Conservation (phyloP, 257 asterid genomes). For the Henckelia pumila region DNA sequence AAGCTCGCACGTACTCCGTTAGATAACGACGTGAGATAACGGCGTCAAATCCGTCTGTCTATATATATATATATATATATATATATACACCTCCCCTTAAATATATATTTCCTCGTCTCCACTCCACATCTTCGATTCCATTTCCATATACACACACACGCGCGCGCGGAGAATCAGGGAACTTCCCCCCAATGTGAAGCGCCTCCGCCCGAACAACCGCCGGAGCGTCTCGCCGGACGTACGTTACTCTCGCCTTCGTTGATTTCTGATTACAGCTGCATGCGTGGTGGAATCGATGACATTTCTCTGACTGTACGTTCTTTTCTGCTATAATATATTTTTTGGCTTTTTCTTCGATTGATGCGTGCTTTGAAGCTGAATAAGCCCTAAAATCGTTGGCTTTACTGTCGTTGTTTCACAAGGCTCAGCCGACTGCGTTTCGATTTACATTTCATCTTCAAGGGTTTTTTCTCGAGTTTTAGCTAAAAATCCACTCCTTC, state of each 20-base stretch:
- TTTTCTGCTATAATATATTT: not conserved
- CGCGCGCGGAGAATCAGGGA: slow-evolving; percentile 28
- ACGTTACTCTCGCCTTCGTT: slow-evolving; percentile 10
- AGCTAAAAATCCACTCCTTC: slow-evolving; percentile 15
- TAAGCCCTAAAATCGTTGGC: slow-evolving; percentile 11
- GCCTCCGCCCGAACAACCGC: slow-evolving; percentile 4
- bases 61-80: slow-evolving; percentile 50
- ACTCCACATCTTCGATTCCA: slow-evolving; percentile 31
- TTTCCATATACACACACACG: slow-evolving; percentile 29
- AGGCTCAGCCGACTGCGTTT: not conserved
- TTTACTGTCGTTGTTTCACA: slow-evolving; percentile 6
- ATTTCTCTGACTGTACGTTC: not conserved
- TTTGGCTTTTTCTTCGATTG: not conserved
- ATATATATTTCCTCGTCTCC: slow-evolving; percentile 51
- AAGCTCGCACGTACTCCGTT: slow-evolving; percentile 41
- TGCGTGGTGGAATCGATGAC: slow-evolving; percentile 26
- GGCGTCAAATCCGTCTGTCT: slow-evolving; percentile 56
- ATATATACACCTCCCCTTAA: slow-evolving; percentile 26
- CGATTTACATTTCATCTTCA: not conserved
- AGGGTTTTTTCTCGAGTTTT: slow-evolving; percentile 4
- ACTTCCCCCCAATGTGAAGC: slow-evolving; percentile 16
- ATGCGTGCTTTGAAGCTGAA: slow-evolving; percentile 22
- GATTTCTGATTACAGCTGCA: slow-evolving; percentile 19
- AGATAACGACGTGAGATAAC: slow-evolving; percentile 51
- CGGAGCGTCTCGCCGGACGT: slow-evolving; percentile 34